Percentiles rank a stretch among this genome's conserved stretches.
Conservation (phyloP, 805 yeast species). For the Torulaspora quercuum region DNA sequence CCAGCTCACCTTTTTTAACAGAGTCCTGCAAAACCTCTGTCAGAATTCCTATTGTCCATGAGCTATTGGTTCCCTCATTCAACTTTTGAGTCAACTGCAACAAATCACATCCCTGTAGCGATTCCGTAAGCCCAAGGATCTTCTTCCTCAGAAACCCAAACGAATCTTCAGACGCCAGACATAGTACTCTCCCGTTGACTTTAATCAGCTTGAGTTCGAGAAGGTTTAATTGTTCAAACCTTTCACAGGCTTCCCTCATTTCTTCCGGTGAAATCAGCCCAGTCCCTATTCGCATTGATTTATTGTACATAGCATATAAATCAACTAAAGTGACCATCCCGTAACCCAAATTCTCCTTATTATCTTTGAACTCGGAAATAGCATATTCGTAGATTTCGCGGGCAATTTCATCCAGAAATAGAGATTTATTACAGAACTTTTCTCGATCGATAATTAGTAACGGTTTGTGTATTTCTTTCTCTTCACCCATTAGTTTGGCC, state of each 20-base stretch:
- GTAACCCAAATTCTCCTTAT: constrained; percentile 48
- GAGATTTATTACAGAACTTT: constrained; percentile 37
- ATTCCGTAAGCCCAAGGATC: constrained; percentile 26
- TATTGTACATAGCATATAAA: constrained; percentile 59
- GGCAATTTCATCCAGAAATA: constrained; percentile 65
- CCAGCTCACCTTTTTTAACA: constrained; percentile 52
- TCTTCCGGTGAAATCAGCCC: constrained; percentile 70
- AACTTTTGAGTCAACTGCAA: constrained; percentile 28
- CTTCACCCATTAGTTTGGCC: constrained; percentile 12
- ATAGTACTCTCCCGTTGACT: constrained; percentile 38
- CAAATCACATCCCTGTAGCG: constrained; percentile 32
- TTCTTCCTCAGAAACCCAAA: constrained; percentile 31
- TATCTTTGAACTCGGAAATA: constrained; percentile 41
- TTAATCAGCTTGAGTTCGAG: constrained; percentile 40
- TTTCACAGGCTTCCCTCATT: constrained; percentile 55
- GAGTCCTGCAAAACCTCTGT: constrained; percentile 60
- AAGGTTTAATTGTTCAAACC: constrained; percentile 54
- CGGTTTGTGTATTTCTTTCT: constrained; percentile 19
- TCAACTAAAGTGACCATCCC: constrained; percentile 56
- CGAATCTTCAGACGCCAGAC: constrained; percentile 33
- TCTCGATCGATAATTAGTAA: constrained; percentile 35
- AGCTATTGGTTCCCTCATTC: constrained; percentile 38
- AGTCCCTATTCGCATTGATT: constrained; percentile 60
- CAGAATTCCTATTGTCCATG: constrained; percentile 66
- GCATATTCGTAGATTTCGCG: constrained; percentile 73